Evolutionary conservation across 2,329 filamentous ascomycete species (phyloP).

Genomic region (Colletotrichum musicola): DNA sequence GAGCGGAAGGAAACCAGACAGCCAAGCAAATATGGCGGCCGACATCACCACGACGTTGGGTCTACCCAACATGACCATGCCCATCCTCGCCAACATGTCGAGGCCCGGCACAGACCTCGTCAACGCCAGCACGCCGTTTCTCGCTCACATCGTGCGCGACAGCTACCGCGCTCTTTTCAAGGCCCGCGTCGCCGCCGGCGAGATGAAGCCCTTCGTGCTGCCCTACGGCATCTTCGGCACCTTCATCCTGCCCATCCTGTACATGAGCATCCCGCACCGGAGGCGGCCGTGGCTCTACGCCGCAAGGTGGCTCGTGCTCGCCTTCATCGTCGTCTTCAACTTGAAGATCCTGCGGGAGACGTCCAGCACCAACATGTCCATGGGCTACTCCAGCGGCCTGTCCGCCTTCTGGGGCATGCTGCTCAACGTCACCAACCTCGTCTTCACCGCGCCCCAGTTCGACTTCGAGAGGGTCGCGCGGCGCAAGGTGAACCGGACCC

Average conservation of each 20-base stretch:
- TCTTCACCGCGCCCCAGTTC: slow-evolving; percentile 69
- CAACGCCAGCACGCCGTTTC: slow-evolving; percentile 35
- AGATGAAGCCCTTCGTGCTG: slow-evolving; percentile 62
- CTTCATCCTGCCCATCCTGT: slow-evolving; percentile 64
- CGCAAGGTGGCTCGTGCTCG: slow-evolving; percentile 63
- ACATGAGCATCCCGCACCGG: slow-evolving; percentile 68
- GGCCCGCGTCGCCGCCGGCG: slow-evolving; percentile 52
- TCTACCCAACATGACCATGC: slow-evolving; percentile 23
- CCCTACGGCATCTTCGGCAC: slow-evolving; percentile 63
- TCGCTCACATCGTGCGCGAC: slow-evolving; percentile 42
- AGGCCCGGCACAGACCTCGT: slow-evolving; percentile 19
- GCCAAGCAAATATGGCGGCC: slow-evolving; percentile 22
- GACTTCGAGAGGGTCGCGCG: slow-evolving; percentile 65
- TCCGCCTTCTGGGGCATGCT: slow-evolving; percentile 64
- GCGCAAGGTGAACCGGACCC: slow-evolving; percentile 42
- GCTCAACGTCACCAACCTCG: slow-evolving; percentile 61
- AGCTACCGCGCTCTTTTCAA: slow-evolving; percentile 54
- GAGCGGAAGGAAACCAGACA: background rate
- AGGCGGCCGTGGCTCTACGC: slow-evolving; percentile 63
- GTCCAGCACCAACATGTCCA: slow-evolving; percentile 65
- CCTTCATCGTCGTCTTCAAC: slow-evolving; percentile 58
- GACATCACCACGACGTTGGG: slow-evolving; percentile 25
- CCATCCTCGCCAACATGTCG: slow-evolving; percentile 22
- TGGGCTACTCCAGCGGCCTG: slow-evolving; percentile 64
- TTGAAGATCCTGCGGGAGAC: slow-evolving; percentile 54